Evolutionary conservation across 371 early-diverging fungal genomes (phyloP).

Genomic region (Actinomortierella wolfii): DNA sequence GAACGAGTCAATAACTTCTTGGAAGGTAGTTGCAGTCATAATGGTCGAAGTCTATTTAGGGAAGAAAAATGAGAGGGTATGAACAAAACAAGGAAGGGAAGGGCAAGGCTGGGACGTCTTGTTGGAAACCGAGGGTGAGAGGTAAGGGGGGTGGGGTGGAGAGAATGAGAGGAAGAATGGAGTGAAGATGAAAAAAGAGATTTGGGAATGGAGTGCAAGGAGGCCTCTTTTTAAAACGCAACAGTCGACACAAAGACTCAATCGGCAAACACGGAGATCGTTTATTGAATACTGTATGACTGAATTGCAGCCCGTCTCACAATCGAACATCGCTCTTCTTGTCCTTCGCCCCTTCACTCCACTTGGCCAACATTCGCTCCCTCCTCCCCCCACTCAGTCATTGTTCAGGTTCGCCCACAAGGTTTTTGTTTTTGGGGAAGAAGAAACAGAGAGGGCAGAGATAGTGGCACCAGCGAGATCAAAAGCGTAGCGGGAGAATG

Average conservation of each 20-base stretch:
- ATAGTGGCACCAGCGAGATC: no score
- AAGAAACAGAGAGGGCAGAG: no score
- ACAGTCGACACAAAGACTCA: not conserved
- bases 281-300: slow-evolving; percentile 2
- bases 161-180: not conserved
- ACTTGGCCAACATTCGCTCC: not conserved
- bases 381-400: slow-evolving; percentile 1
- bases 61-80: not conserved
- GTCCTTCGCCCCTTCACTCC: slow-evolving; percentile 6
- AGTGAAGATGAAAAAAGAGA: not conserved
- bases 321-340: slow-evolving; percentile 3
- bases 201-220: not conserved
- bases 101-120: no score
- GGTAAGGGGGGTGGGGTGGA: not conserved
- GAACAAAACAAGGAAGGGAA: not conserved
- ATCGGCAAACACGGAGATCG: not conserved
- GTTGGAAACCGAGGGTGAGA: no score
- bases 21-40: slow-evolving; percentile 25
- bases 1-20: slow-evolving; percentile 36
- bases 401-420: no score
- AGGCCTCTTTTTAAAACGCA: slow-evolving; percentile 1
- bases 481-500: no score
- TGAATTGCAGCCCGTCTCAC: slow-evolving; percentile 4
- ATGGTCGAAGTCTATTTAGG: not conserved
- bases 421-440: no score